Base-by-base conservation (phyloP, 139 green algal genomes). In the Chlamydomonas sp. region DNA sequence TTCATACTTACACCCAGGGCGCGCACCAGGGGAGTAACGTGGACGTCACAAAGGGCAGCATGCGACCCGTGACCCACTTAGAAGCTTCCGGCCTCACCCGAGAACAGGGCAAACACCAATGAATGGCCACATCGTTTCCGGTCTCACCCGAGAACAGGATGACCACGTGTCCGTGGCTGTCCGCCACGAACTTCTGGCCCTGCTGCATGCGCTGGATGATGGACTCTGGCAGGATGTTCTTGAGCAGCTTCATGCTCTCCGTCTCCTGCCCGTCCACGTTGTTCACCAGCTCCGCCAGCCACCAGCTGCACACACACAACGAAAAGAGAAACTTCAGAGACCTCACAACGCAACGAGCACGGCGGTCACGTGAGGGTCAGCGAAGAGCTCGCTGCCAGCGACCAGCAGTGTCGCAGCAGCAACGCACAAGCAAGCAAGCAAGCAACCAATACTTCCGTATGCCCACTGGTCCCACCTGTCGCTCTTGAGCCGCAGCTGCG, bases 131-230 rank as follows among this genome's bases (percentile, higher is more conserved):
- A 49, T 49, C 31, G 31, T 49, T 49, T 49, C 31, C 31, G 0
- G n/a, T 62, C 79, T 16, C 68, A 86, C 80, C 88, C n/a, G 77
- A 82, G 77, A 92, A 94, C 58, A 94, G 66, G 63, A 94, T 90
- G 62, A 86, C 89, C 12, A 87, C 88, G 61, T 91, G 77, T 3
- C 61, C 9, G 67, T 93, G 90, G 1, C 49, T 74, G 72, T 91
- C 89, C 5, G 86, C 86, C 75, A 91, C 90, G 67, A 93, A 89
- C 79, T 88, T 91, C 81, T 91, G 77, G 0, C 92, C 88, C 62
- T 88, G 80, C 84, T 93, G 89, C 84, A 95, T 92, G 62, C 90
- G 89, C 66, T 86, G 69, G 68, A 95, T 93, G 90, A 95, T 93
- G 77, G 59, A 78, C 78, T 90, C 85, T 5, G 92, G 92, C 87